These are phyloP conservation scores for Nematocida sp. DNA, from an alignment of 371 early-diverging fungal species.

Conservation along the genomic window DNA sequence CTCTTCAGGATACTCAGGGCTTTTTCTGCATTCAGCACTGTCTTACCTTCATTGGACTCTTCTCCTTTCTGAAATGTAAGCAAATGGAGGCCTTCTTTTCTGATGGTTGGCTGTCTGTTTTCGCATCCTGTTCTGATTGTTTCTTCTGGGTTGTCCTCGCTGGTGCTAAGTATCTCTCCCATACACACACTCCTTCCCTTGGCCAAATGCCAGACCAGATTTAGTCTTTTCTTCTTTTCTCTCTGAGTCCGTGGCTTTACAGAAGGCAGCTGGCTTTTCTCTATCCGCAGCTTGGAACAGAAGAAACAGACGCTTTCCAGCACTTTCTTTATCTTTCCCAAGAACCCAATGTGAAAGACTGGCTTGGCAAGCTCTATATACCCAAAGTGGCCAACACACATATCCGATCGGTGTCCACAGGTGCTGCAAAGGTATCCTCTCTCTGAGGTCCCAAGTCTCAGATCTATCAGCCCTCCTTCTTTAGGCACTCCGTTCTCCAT, in stretches of 20 bases:
- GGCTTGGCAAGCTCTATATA: constrained; percentile 95
- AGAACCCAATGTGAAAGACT: constrained; percentile 75
- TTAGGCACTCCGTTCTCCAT: constrained; percentile 84
- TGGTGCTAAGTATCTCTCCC: constrained; percentile 65
- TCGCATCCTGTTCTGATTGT: constrained; percentile 71
- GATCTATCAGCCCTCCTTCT: constrained; percentile 83
- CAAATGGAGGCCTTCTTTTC: constrained; percentile 79
- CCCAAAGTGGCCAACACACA: constrained; percentile 97
- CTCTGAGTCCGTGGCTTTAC: constrained; percentile 47
- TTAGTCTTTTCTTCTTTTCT: constrained; percentile 55
- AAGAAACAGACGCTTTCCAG: constrained; percentile 93
- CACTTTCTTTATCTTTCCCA: constrained; percentile 79
- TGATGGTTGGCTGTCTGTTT: constrained; percentile 76
- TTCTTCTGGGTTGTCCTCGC: constrained; percentile 59
- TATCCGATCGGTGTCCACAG: constrained; percentile 84
- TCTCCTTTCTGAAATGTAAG: constrained; percentile 67
- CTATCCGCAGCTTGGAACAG: constrained; percentile 86
- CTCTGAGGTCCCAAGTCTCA: constrained; percentile 95
- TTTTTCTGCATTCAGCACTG: constrained; percentile 70
- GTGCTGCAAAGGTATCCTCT: constrained; percentile 91
- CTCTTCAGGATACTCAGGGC: constrained; percentile 78
- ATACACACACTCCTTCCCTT: constrained; percentile 79
- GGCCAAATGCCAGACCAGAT: constrained; percentile 82
- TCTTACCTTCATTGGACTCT: constrained; percentile 63
- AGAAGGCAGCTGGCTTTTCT: constrained; percentile 63